Base-by-base conservation (phyloP, 805 yeast species). In the Vanderwaltozyma polyspora region DNA sequence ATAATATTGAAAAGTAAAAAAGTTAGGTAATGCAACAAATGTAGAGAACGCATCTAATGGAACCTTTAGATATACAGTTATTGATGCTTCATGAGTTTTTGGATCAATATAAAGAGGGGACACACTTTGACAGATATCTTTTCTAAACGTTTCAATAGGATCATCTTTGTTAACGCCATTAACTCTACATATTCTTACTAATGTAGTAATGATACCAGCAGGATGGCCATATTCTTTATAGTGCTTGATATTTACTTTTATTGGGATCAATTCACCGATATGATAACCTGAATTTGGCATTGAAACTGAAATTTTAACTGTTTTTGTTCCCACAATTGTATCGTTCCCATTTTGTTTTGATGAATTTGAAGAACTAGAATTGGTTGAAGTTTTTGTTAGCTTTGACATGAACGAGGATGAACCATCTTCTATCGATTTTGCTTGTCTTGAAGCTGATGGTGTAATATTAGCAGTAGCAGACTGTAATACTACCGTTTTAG, bases 41-140 rank as follows among this genome's bases (percentile, higher is more conserved):
- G 94, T 82, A 1, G 95, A 93, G 51, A 86, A 84, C 1, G 82
- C 76, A 46, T 86, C 95, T 1, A 80, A 72, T 0, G 96, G 95
- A 0, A 86, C 76, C 41, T 76, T 65, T 15, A 86, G 57, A 27
- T 72, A 69, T 0, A 87, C 73, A 22, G 71, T 72, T 8, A 79
- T 64, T 23, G 72, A 76, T 27, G 76, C 67, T 13, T 66, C 57
- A 26, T 74, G 61, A 1, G 79, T 68, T 11, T 50, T 61, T 1
- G 87, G 84, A 51, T 84, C 87, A n/a, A 84, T 73, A 42, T 74
- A 79, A 10, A 86, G 59, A 1, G 95, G 94, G 1, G 79, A 67
- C 1, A 84, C 70, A 24, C 72, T 68, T 57, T 86, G 96, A 25
- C 78, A 72, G 6, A 86, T 61, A 52, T 86, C 96, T 52, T 86